phyloP scores from a whole-genome alignment of 2,329 filamentous ascomycete genomes.

The Xylariomycetidae sp. region DNA sequence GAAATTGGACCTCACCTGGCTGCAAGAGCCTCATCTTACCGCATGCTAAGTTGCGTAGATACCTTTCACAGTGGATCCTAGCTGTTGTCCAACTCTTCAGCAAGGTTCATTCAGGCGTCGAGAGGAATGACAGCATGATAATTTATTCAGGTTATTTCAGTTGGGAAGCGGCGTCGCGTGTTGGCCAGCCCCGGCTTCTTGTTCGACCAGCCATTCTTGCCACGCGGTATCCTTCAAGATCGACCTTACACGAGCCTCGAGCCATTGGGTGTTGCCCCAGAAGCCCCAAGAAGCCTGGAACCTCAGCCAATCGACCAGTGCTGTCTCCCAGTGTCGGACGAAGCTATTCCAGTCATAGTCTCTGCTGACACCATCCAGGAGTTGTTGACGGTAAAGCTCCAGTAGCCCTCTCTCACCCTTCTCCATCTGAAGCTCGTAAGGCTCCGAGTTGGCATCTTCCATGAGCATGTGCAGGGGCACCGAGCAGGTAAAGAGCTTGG shows the following conservation, averaged over 20 bases:
- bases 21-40: no score
- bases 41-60: no score
- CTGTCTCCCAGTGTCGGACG: constrained; percentile 57
- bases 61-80: no score
- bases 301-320: constrained; percentile 61
- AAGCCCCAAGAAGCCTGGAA: constrained; percentile 58
- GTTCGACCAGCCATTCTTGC: constrained; percentile 35
- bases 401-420: constrained; percentile 46
- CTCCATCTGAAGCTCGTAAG: constrained; percentile 40
- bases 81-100: no score
- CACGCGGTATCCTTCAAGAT: constrained; percentile 41
- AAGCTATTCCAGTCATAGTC: constrained; percentile 50
- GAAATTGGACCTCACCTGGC: no score
- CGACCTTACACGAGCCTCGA: constrained; percentile 45
- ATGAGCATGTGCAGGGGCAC: constrained; percentile 50
- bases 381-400: constrained; percentile 36
- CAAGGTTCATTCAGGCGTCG: no score
- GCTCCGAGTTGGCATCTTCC: constrained; percentile 15
- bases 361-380: constrained; percentile 26
- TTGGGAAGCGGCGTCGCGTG: no score
- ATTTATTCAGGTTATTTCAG: no score
- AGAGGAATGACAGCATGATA: no score
- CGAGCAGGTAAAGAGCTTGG: constrained; percentile 62
- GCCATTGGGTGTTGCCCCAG: constrained; percentile 55
- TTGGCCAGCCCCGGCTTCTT: no score